phyloP scores from a whole-genome alignment of 2,329 filamentous ascomycete genomes.

The Dactylellina drechsleri region DNA sequence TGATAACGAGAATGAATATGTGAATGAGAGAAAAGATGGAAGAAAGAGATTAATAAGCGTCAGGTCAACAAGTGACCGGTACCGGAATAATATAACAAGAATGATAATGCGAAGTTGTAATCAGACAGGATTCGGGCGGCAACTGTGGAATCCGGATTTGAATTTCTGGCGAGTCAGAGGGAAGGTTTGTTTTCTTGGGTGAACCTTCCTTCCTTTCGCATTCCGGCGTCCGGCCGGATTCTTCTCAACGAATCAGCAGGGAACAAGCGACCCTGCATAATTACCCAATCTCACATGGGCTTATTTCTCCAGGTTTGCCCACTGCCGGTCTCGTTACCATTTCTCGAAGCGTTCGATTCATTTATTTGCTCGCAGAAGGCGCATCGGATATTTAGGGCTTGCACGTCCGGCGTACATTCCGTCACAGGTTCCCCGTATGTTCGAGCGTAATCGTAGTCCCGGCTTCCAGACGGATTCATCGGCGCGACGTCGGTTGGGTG shows the following conservation, averaged over 20 bases:
- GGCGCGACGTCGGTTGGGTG: too few relatives aligned
- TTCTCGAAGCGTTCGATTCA: too few relatives aligned
- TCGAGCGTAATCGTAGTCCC: too few relatives aligned
- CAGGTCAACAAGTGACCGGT: not conserved
- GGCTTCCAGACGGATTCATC: too few relatives aligned
- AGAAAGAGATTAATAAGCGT: not conserved
- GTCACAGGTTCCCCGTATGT: too few relatives aligned
- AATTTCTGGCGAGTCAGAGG: not conserved
- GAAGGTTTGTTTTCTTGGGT: not conserved
- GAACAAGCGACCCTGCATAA: too few relatives aligned
- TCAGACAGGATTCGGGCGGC: slow-evolving; percentile 47
- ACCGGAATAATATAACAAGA: not conserved
- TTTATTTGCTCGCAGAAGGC: too few relatives aligned
- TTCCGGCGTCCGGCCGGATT: slow-evolving; percentile 46
- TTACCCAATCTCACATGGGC: too few relatives aligned
- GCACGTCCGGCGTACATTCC: too few relatives aligned
- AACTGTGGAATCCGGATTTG: slow-evolving; percentile 24
- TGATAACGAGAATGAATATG: slow-evolving; percentile 5
- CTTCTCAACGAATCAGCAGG: slow-evolving; percentile 35
- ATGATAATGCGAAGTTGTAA: not conserved
- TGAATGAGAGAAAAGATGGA: slow-evolving; percentile 3
- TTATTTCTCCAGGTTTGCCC: too few relatives aligned
- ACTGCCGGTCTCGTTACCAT: too few relatives aligned
- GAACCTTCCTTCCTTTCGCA: slow-evolving; percentile 10
- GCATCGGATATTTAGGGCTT: too few relatives aligned